phyloP scores from a whole-genome alignment of 2,329 filamentous ascomycete species.

The Apiospora kogelbergensis region DNA sequence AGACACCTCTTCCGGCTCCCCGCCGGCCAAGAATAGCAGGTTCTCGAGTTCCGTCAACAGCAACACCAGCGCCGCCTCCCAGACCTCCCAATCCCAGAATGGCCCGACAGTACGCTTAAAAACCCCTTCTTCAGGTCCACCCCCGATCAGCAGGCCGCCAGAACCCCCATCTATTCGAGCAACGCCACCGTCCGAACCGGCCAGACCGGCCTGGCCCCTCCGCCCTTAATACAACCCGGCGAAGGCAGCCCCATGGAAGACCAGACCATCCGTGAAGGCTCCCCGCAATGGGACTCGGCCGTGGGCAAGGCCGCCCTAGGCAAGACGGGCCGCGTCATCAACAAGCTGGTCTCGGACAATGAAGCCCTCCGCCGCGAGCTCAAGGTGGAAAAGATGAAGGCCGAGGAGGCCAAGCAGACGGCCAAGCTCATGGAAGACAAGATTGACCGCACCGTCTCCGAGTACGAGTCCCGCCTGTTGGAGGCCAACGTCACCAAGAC shows the following conservation, averaged over 20 bases:
- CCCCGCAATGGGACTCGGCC: constrained; percentile 60
- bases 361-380: constrained; percentile 75
- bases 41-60: constrained; percentile 59
- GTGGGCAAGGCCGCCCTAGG: constrained; percentile 69
- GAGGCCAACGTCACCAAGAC: constrained; percentile 72
- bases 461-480: constrained; percentile 69
- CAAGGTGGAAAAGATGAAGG: constrained; percentile 61
- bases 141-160: background rate
- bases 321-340: constrained; percentile 77
- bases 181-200: constrained; percentile 20
- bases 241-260: constrained; percentile 15
- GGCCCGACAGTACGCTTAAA: constrained; percentile 33
- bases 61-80: constrained; percentile 48
- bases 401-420: constrained; percentile 70
- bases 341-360: constrained; percentile 78
- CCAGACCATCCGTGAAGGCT: constrained; percentile 32
- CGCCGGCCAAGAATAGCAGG: constrained; percentile 45
- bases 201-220: background rate
- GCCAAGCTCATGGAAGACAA: constrained; percentile 69
- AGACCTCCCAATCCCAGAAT: constrained; percentile 35
- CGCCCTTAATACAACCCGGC: background rate
- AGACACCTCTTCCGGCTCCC: constrained; percentile 36
- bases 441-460: constrained; percentile 65
- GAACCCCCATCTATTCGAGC: constrained; percentile 25
- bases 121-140: constrained; percentile 22